A percentile compares a stretch with the other conserved stretches of the same genome.
phyloP scores from a whole-genome alignment of 129 eudicot genomes.

The Pseudognaphalium luteoalbum region DNA sequence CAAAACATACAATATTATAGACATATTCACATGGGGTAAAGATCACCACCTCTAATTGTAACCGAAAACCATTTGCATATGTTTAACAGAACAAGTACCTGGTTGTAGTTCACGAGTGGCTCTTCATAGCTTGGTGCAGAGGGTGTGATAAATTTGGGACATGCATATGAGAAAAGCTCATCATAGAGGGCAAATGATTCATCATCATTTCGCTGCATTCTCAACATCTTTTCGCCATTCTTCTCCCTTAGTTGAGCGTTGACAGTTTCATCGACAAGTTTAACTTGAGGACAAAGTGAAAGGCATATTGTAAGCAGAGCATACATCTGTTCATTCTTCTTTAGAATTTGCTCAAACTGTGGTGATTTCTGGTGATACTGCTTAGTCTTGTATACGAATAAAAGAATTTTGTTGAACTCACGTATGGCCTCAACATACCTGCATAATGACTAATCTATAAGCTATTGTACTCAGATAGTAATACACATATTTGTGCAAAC shows the following conservation, averaged over 20 bases:
- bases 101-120: slow-evolving; percentile 94
- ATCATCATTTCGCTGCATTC: slow-evolving; percentile 87
- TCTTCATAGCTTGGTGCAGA: slow-evolving; percentile 90
- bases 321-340: slow-evolving; percentile 99
- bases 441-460: slow-evolving; percentile 8
- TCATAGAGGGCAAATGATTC: slow-evolving; percentile 82
- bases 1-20: no score
- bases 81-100: slow-evolving; percentile 43
- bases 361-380: slow-evolving; percentile 95
- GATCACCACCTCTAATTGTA: background rate
- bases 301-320: slow-evolving; percentile 83
- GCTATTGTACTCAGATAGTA: background rate
- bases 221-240: slow-evolving; percentile 88
- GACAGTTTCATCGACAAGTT: slow-evolving; percentile 89
- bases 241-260: slow-evolving; percentile 86
- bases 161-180: slow-evolving; percentile 96
- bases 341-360: slow-evolving; percentile 91
- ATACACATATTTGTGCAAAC: no score
- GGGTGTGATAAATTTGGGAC: slow-evolving; percentile 98
- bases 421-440: slow-evolving; percentile 88
- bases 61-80: background rate
- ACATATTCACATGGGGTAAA: background rate
- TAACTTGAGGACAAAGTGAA: slow-evolving; percentile 88
- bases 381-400: slow-evolving; percentile 85
- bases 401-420: slow-evolving; percentile 79